A percentile compares a stretch with the other conserved stretches of the same genome.
phyloP scores from a whole-genome alignment of 345 rosid genomes.

The Physaria fendleri region DNA sequence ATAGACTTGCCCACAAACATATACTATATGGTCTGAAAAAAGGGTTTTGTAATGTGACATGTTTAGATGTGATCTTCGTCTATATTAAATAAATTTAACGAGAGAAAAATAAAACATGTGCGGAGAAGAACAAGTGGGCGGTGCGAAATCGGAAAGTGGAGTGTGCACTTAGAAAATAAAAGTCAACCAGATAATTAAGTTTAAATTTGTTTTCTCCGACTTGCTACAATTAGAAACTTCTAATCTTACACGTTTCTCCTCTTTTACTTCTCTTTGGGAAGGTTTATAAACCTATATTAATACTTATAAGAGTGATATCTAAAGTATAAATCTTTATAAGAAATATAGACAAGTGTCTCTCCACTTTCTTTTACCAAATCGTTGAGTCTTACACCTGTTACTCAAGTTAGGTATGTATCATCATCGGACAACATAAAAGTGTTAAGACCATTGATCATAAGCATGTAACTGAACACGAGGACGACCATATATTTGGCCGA shows the following conservation, averaged over 20 bases:
- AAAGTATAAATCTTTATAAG: background rate
- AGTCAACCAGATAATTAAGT: constrained; percentile 20
- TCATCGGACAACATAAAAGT: background rate
- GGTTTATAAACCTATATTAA: background rate
- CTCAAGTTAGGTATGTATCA: constrained; percentile 21
- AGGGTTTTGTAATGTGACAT: constrained; percentile 9
- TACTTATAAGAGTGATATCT: background rate
- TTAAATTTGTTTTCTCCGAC: background rate
- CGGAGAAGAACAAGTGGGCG: constrained; percentile 27
- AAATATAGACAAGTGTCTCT: constrained; percentile 20
- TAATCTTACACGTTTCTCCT: constrained; percentile 23
- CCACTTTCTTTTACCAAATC: constrained; percentile 19
- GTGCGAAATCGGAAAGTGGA: constrained; percentile 27
- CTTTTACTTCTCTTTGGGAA: background rate
- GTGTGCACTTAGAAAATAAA: constrained; percentile 27
- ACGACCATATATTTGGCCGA: constrained; percentile 10
- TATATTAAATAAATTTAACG: background rate
- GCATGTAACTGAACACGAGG: constrained; percentile 1
- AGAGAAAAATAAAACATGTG: constrained; percentile 13
- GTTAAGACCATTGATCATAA: background rate
- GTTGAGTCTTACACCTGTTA: constrained; percentile 1
- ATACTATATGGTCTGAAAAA: background rate
- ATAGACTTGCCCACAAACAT: constrained; percentile 12
- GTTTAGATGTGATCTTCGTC: constrained; percentile 18
- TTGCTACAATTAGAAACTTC: constrained; percentile 21